Evolutionary conservation across 768 basidiomycete genomes (phyloP).

Genomic region (Phylloporus sp.): DNA sequence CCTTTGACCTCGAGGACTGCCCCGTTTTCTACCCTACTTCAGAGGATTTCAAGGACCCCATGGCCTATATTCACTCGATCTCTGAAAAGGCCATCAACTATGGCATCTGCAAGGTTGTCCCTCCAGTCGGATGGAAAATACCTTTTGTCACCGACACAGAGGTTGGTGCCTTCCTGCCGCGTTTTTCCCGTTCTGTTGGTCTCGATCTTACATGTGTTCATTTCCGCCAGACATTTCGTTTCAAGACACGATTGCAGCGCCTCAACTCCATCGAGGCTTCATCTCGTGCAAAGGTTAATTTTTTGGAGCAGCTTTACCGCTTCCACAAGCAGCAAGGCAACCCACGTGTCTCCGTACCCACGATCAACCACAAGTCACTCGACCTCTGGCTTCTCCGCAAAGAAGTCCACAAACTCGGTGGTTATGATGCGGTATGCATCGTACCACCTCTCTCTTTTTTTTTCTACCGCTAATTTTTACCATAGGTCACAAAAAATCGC

Average conservation of each 20-base stretch:
- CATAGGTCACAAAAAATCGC: constrained; percentile 75
- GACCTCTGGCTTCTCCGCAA: constrained; percentile 93
- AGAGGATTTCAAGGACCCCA: constrained; percentile 94
- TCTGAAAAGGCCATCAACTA: constrained; percentile 64
- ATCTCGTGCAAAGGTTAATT: constrained; percentile 94
- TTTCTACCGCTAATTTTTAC: constrained; percentile 23
- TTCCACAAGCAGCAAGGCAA: constrained; percentile 97
- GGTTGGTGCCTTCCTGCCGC: constrained; percentile 45
- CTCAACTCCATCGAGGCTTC: constrained; percentile 97
- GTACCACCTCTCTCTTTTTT: constrained; percentile 12
- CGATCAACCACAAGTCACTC: constrained; percentile 87
- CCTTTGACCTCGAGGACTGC: constrained; percentile 86
- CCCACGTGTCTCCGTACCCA: constrained; percentile 85
- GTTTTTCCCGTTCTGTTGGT: constrained; percentile 25
- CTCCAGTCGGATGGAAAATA: constrained; percentile 92
- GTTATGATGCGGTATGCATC: constrained; percentile 72
- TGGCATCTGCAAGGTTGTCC: constrained; percentile 96
- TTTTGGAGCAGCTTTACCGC: constrained; percentile 93
- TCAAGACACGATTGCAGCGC: constrained; percentile 91
- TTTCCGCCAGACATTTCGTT: constrained; percentile 68
- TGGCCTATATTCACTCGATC: constrained; percentile 87
- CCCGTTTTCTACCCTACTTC: constrained; percentile 82
- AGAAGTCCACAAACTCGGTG: constrained; percentile 86
- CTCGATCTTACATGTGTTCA: constrained; percentile 23
- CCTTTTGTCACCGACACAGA: constrained; percentile 94